Conservation (phyloP, 1,284 basidiomycete genomes). For the Trichosporon inkin region DNA sequence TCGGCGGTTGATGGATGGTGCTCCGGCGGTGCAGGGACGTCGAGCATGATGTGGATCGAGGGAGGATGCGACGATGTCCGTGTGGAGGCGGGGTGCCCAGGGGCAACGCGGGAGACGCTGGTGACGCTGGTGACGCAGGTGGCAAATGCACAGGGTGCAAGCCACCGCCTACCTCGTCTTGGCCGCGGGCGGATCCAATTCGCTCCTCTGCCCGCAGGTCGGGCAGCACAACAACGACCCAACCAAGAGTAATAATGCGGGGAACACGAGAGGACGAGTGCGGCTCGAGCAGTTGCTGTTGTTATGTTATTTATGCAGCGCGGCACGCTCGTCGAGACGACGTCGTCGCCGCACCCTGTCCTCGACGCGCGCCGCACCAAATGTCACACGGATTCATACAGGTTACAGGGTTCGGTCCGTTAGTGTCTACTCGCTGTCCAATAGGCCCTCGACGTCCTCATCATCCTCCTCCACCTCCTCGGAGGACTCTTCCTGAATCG, state of each 20-base stretch:
- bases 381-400: neutral
- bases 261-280: too few species aligned
- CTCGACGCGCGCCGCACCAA: neutral
- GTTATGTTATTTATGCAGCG: too few species aligned
- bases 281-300: too few species aligned
- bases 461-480: conserved; percentile 11
- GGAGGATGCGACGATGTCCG: neutral
- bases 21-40: neutral
- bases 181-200: neutral
- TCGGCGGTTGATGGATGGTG: neutral
- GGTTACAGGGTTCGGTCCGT: neutral
- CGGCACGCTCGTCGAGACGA: too few species aligned
- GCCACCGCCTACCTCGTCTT: neutral
- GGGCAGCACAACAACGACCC: neutral
- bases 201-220: neutral
- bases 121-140: neutral
- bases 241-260: too few species aligned
- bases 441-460: conserved; percentile 27
- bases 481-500: conserved; percentile 18
- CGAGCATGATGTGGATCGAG: conserved; percentile 3
- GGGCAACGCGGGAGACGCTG: too few species aligned
- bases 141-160: neutral
- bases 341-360: too few species aligned
- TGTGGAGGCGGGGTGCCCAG: neutral
- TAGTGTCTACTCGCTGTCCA: conserved; percentile 17